These are phyloP conservation scores for Pseudocercospora musae DNA, from an alignment of 2,329 filamentous ascomycete genomes.

Conservation along the genomic window DNA sequence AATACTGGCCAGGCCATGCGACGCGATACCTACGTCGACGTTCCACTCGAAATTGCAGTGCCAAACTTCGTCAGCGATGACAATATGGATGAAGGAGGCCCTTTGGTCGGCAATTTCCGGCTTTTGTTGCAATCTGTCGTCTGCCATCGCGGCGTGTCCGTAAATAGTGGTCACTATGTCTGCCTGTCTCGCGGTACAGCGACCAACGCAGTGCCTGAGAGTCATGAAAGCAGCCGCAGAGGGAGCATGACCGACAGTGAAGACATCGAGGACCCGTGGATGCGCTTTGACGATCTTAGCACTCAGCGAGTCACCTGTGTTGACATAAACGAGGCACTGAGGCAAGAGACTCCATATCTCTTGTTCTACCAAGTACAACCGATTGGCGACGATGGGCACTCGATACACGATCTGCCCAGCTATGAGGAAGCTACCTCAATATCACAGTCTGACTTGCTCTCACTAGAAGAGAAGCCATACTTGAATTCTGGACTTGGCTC, in stretches of 20 bases:
- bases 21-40: slow-evolving; percentile 82
- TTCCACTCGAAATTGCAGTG: slow-evolving; percentile 76
- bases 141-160: slow-evolving; percentile 81
- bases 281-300: slow-evolving; percentile 86
- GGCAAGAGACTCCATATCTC: slow-evolving; percentile 87
- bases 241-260: slow-evolving; percentile 36
- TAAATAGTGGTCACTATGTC: slow-evolving; percentile 89
- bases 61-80: slow-evolving; percentile 89
- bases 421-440: slow-evolving; percentile 41
- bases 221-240: slow-evolving; percentile 38
- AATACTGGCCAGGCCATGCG: slow-evolving; percentile 65
- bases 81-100: slow-evolving; percentile 62
- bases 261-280: slow-evolving; percentile 75
- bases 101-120: slow-evolving; percentile 84
- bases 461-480: slow-evolving; percentile 27
- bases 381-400: slow-evolving; percentile 64
- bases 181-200: slow-evolving; percentile 74
- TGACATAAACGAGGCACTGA: slow-evolving; percentile 73
- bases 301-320: slow-evolving; percentile 69
- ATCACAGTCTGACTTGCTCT: slow-evolving; percentile 26
- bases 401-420: slow-evolving; percentile 37
- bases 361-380: slow-evolving; percentile 94
- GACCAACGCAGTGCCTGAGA: slow-evolving; percentile 41
- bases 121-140: slow-evolving; percentile 86
- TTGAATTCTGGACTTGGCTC: slow-evolving; percentile 19